These are phyloP conservation scores for Coemansia sp. DNA, from an alignment of 192 early-diverging fungal genomes.

Conservation along the genomic window DNA sequence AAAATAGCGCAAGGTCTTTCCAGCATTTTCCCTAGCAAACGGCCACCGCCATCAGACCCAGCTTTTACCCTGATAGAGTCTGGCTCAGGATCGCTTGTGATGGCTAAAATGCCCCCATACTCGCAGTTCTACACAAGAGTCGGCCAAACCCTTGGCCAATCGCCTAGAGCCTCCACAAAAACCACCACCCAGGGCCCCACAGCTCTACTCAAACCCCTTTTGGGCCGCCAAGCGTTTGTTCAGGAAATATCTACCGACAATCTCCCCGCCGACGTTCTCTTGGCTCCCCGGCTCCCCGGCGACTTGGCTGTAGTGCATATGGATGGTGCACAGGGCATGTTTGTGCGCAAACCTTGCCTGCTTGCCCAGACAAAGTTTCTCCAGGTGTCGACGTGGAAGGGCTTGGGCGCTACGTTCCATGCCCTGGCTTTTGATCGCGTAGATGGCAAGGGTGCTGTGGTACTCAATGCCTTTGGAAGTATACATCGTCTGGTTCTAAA, in stretches of 20 bases:
- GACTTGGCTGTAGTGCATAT: slow-evolving; percentile 63
- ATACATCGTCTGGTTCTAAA: slow-evolving; percentile 64
- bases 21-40: slow-evolving; percentile 14
- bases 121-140: slow-evolving; percentile 32
- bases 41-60: slow-evolving; percentile 31
- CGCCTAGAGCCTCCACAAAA: slow-evolving; percentile 10
- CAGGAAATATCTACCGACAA: slow-evolving; percentile 52
- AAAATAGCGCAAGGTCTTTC: slow-evolving; percentile 8
- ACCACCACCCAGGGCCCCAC: slow-evolving; percentile 12
- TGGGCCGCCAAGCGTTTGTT: slow-evolving; percentile 31
- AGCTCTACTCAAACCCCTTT: slow-evolving; percentile 18
- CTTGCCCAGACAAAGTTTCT: slow-evolving; percentile 53
- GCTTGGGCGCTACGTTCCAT: slow-evolving; percentile 41
- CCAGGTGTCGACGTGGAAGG: slow-evolving; percentile 29
- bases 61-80: slow-evolving; percentile 27
- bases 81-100: slow-evolving; percentile 15
- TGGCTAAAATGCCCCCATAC: slow-evolving; percentile 35
- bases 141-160: slow-evolving; percentile 30
- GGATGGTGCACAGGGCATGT: slow-evolving; percentile 55
- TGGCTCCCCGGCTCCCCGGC: slow-evolving; percentile 60
- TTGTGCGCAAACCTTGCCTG: slow-evolving; percentile 60
- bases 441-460: slow-evolving; percentile 63
- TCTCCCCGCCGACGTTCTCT: slow-evolving; percentile 59
- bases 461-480: slow-evolving; percentile 62
- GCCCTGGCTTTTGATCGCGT: slow-evolving; percentile 60